Evolutionary conservation across 2,329 filamentous ascomycete genomes (phyloP), one percentile per base, ranked within the genome.

Genomic region (Phaeosphaeriaceae sp.): DNA sequence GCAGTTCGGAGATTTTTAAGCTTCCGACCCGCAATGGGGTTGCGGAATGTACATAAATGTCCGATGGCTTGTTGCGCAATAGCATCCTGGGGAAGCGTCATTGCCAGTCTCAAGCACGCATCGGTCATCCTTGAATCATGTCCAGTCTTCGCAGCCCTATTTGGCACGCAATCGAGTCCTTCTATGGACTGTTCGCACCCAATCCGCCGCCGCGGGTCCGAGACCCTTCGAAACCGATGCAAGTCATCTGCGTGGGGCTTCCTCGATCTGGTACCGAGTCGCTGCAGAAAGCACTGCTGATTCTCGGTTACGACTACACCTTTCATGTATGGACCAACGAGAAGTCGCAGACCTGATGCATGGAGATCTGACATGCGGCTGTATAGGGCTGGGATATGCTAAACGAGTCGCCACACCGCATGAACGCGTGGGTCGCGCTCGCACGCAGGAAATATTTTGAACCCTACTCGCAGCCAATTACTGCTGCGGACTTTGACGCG

Each of bases 401-500:
- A 7, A 36, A 36, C 31, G 31, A 36, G 13, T 36, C 31, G 31
- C 31, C 31, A 36, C 31, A 36, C 13, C 31, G 31, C 11, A 36
- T 36, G 31, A 36, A 36, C 13, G 6, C 9, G 3, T 36, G 31
- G 31, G 31, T 36, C 31, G 31, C 31, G 11, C 31, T 36, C 11
- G 31, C 31, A 11, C 31, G 31, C 31, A 36, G 31, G 31, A 36
- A 36, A 36, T 36, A 36, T 15, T 36, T 36, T 11, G 31, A 36
- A 13, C 31, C 6, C 13, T 5, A 36, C 7, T 7, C 31, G 7
- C 6, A 11, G 42, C 61, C 65, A 1, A 71, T 68, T 46, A 64
- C 59, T 25, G 75, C 73, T 45, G 69, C 72, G 41, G 79, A 83
- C 60, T 83, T 79, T 75, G 81, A 83, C 65, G 66, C 68, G 48